phyloP scores from a whole-genome alignment of 352 stramenopile species.

The Phytopythium montanum region DNA sequence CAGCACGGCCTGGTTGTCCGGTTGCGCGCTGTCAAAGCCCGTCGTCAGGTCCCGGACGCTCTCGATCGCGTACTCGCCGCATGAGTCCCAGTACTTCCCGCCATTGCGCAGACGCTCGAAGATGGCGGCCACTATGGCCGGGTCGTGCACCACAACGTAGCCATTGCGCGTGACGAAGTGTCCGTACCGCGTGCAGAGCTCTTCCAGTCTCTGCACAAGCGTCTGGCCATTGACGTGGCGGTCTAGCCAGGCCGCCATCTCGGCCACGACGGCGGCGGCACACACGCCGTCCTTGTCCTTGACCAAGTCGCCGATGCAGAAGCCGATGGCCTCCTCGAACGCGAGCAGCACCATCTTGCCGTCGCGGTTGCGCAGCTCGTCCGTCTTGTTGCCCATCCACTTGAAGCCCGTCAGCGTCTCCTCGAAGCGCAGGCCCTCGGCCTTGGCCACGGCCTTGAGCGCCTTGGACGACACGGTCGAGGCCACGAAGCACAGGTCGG shows the following conservation, averaged over 20 bases:
- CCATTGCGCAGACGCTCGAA: slow-evolving; percentile 91
- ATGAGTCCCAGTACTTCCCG: slow-evolving; percentile 83
- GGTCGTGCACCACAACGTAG: slow-evolving; percentile 96
- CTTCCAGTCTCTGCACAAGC: slow-evolving; percentile 74
- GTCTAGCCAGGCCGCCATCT: slow-evolving; percentile 85
- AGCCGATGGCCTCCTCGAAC: slow-evolving; percentile 99
- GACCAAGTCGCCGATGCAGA: slow-evolving; percentile 95
- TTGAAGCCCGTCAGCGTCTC: slow-evolving; percentile 99
- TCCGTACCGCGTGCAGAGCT: slow-evolving; percentile 93
- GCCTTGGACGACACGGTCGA: slow-evolving; percentile 98
- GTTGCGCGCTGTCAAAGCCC: slow-evolving; percentile 82
- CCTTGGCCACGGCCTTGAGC: slow-evolving; percentile 88
- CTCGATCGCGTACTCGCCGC: slow-evolving; percentile 77
- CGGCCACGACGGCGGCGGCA: slow-evolving; percentile 87
- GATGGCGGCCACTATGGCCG: slow-evolving; percentile 80
- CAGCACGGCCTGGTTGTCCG: slow-evolving; percentile 89
- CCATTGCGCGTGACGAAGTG: slow-evolving; percentile 97
- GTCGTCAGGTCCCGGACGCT: slow-evolving; percentile 88
- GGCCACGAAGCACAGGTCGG: slow-evolving; percentile 88
- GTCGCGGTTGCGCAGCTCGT: slow-evolving; percentile 58
- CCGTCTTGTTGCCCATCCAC: slow-evolving; percentile 95
- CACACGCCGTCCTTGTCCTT: slow-evolving; percentile 98
- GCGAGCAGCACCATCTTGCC: slow-evolving; percentile 94
- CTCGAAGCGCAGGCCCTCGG: slow-evolving; percentile 94
- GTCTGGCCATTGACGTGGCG: slow-evolving; percentile 41